A percentile compares a stretch with the other conserved stretches of the same genome.
Conservation (phyloP, 1,139 yeast species). For the Blastobotrys buckinghamii region DNA sequence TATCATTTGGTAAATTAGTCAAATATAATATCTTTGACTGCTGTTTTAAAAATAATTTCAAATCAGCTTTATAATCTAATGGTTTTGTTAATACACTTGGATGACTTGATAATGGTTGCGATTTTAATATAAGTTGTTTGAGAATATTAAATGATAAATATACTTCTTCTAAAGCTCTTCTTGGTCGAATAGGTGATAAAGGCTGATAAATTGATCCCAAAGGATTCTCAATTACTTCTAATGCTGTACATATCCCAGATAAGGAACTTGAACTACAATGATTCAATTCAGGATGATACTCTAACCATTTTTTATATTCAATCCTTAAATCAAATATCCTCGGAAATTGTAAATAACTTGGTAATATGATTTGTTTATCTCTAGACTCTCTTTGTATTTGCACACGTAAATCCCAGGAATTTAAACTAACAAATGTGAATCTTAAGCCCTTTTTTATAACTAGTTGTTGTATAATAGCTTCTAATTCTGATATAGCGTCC, state of each 20-base stretch:
- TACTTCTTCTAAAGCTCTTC: slow-evolving; percentile 40
- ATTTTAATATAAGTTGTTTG: slow-evolving; percentile 47
- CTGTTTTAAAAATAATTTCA: slow-evolving; percentile 61
- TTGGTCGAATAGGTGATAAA: slow-evolving; percentile 22
- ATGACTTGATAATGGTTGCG: slow-evolving; percentile 49
- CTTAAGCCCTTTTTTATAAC: slow-evolving; percentile 41
- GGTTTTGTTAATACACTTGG: slow-evolving; percentile 62
- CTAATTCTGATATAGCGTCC: slow-evolving; percentile 55
- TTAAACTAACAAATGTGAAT: slow-evolving; percentile 62
- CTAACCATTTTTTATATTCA: slow-evolving; percentile 71
- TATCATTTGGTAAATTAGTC: slow-evolving; percentile 73
- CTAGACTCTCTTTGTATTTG: slow-evolving; percentile 77
- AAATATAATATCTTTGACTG: slow-evolving; percentile 73
- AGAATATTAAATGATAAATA: slow-evolving; percentile 42
- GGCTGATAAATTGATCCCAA: slow-evolving; percentile 10
- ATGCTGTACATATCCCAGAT: slow-evolving; percentile 50
- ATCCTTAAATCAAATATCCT: slow-evolving; percentile 67
- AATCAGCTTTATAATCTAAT: slow-evolving; percentile 67
- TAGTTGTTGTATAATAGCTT: slow-evolving; percentile 43
- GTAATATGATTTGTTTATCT: slow-evolving; percentile 66
- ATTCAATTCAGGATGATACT: slow-evolving; percentile 55
- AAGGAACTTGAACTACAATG: slow-evolving; percentile 48
- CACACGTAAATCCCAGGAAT: slow-evolving; percentile 66
- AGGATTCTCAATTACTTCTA: slow-evolving; percentile 43
- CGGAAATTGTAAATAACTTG: slow-evolving; percentile 71